Conservation (phyloP, 2,329 filamentous ascomycete genomes). For the Colletotrichum spinosum region DNA sequence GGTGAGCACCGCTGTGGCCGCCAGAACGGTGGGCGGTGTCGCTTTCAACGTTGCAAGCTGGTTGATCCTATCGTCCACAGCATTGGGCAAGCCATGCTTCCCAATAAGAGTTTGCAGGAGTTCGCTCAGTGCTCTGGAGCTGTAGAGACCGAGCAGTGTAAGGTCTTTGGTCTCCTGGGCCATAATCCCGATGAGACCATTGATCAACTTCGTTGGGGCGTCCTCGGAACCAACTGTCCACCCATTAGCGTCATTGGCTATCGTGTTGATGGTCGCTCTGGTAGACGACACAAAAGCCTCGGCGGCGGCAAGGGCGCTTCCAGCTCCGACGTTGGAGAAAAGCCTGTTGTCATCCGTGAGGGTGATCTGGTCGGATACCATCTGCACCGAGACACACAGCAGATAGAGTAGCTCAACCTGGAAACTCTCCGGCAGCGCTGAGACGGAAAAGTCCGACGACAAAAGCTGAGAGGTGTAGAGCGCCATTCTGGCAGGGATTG, state of each 20-base stretch:
- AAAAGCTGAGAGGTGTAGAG: constrained; percentile 75
- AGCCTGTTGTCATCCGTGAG: constrained; percentile 56
- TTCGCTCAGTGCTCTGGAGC: constrained; percentile 62
- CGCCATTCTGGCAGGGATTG: constrained; percentile 80
- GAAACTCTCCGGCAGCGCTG: constrained; percentile 52
- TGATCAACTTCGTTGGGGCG: constrained; percentile 51
- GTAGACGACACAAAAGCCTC: constrained; percentile 57
- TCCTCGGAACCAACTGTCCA: constrained; percentile 53
- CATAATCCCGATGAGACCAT: constrained; percentile 57
- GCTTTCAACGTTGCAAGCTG: constrained; percentile 60
- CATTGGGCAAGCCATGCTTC: constrained; percentile 56
- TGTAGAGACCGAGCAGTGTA: constrained; percentile 62
- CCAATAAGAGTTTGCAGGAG: constrained; percentile 61
- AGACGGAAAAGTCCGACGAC: constrained; percentile 51
- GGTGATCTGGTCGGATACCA: constrained; percentile 67
- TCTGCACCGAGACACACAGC: constrained; percentile 61
- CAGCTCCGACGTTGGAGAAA: constrained; percentile 56
- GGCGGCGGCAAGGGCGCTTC: constrained; percentile 51
- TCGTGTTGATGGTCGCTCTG: constrained; percentile 49
- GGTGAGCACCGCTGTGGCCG: constrained; percentile 61
- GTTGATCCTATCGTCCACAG: constrained; percentile 60
- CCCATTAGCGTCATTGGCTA: constrained; percentile 47
- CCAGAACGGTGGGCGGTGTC: constrained; percentile 58
- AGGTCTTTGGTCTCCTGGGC: constrained; percentile 55
- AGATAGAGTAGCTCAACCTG: constrained; percentile 64